Conservation (phyloP, 495 filamentous ascomycete genomes). For the Physcia stellaris region DNA sequence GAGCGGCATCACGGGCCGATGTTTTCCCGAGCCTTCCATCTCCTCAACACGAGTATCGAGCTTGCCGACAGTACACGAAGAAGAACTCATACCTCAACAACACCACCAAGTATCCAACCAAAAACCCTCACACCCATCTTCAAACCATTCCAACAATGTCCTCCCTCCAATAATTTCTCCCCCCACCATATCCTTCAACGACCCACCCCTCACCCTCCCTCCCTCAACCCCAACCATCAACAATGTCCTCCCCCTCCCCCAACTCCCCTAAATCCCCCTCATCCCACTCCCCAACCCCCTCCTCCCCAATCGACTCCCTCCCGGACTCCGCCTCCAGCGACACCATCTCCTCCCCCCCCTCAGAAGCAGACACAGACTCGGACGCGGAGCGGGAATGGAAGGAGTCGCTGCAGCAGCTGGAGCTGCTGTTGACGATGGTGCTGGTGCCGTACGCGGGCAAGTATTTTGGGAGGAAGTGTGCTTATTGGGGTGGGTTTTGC, state of each 20-base stretch:
- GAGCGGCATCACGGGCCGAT: too few relatives aligned
- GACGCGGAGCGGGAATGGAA: constrained; percentile 92
- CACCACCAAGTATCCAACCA: too few relatives aligned
- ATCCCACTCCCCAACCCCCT: constrained; percentile 30
- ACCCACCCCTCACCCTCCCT: constrained; percentile 23
- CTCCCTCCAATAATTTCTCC: too few relatives aligned
- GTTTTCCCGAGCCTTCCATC: too few relatives aligned
- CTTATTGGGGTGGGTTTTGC: constrained; percentile 77
- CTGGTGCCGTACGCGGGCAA: constrained; percentile 86
- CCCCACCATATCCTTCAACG: constrained; percentile 19
- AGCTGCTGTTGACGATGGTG: constrained; percentile 86
- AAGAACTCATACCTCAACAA: too few relatives aligned
- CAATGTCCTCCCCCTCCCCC: too few relatives aligned
- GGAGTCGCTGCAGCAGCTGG: constrained; percentile 80
- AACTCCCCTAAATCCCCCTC: constrained; percentile 30
- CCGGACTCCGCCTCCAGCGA: constrained; percentile 65
- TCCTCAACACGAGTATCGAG: too few relatives aligned
- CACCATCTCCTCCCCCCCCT: constrained; percentile 39
- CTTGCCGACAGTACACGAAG: too few relatives aligned
- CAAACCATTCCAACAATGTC: too few relatives aligned
- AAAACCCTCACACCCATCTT: too few relatives aligned
- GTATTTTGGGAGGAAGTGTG: constrained; percentile 82
- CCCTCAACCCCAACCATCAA: too few relatives aligned
- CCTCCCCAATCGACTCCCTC: constrained; percentile 66
- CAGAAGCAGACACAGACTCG: constrained; percentile 44